Evolutionary conservation across 345 rosid genomes (phyloP), one percentile per base, ranked within the genome.

Genomic region (Lumnitzera littorea): DNA sequence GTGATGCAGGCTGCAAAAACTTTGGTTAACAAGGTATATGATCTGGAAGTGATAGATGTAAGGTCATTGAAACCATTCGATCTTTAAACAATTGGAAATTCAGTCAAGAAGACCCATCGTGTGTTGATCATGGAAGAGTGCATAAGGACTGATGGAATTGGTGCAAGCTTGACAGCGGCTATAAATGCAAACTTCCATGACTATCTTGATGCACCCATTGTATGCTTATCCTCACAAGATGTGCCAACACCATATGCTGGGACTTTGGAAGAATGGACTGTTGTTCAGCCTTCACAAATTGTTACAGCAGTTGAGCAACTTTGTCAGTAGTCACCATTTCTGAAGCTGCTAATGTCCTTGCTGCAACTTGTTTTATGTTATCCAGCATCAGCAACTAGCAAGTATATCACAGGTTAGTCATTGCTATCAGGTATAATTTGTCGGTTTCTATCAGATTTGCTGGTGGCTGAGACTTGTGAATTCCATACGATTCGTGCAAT

Each of bases 1-100:
- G 98, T 89, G 69, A 89, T 92, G 96, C 94, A 89, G 76, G 96
- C 96, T 47, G 96, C 96, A 1, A 92, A 89, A 72, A 89, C 91
- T 11, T 66, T 89, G 63, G 96, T 87, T 65, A 89, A 85, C 83
- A 92, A 87, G 73, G 96, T 96, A 53, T 89, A 85, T 50, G 98
- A 87, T 67, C 98, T 96, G 0, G 98, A 92, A 71, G 94, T 92
- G 49, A 87, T 92, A 55, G 98, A 89, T 62, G 87, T 87, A 71
- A 83, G 98, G 78, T 89, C 96, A 10, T 65, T 92, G 70, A 92
- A 92, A 62, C 96, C 98, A 0, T 92, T 89, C 51, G 96, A 92
- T 62, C 96, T 92, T 20, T 41, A 87, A 82, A 89, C 85, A 0
- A 87, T 92, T 5, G 96, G 98, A 36, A 92, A 92, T 65, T 92